phyloP scores from a whole-genome alignment of 1,284 basidiomycete species.

The Uromyces viciae-fabae region DNA sequence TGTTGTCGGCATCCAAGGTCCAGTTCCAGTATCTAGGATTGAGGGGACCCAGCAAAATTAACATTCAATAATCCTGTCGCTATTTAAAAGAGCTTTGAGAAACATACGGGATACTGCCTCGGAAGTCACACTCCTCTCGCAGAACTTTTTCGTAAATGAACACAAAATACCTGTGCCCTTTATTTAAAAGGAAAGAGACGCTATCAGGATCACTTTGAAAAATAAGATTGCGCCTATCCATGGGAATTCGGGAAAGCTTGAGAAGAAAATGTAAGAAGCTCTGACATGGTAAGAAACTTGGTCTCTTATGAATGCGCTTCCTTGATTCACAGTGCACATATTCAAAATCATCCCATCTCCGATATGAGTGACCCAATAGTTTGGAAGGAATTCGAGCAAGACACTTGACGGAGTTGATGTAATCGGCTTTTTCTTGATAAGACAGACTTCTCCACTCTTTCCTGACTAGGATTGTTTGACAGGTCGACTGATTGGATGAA shows the following conservation, averaged over 20 bases:
- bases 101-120: conserved; percentile 16
- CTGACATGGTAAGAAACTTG: conserved; percentile 28
- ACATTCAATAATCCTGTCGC: not conserved
- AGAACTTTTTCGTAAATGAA: not conserved
- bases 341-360: conserved; percentile 29
- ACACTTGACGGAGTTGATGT: conserved; percentile 51
- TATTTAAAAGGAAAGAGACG: not conserved
- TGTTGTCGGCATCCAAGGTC: conserved; percentile 22
- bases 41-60: not conserved
- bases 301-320: not conserved
- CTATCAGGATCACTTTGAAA: not conserved
- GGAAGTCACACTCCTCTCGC: conserved; percentile 3
- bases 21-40: conserved; percentile 36
- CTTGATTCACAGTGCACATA: conserved; percentile 26
- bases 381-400: conserved; percentile 23
- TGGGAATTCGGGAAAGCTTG: not conserved
- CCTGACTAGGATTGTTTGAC: conserved; percentile 57
- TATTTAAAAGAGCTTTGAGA: not conserved
- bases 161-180: conserved; percentile 28
- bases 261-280: not conserved
- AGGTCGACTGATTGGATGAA: conserved; percentile 51
- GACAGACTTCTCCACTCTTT: conserved; percentile 52
- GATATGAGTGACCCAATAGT: conserved; percentile 19
- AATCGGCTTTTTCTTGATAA: conserved; percentile 48
- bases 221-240: not conserved